Base-by-base conservation (phyloP, 179 eudicot species). In the Pouteria campechiana region DNA sequence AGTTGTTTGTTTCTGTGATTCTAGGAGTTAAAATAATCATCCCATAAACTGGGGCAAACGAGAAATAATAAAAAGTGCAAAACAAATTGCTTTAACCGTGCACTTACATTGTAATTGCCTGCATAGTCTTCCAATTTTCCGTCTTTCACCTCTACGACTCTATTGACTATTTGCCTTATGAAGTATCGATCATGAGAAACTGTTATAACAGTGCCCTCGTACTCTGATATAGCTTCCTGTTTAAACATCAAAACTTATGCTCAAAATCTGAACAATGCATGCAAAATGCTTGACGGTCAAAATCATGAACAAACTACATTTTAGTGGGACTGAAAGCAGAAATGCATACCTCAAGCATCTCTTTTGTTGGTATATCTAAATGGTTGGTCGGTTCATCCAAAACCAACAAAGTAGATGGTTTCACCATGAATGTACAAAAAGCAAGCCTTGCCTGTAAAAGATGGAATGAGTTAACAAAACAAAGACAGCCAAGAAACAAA, bases 311-410 rank as follows among this genome's bases (percentile, higher is more conserved):
- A 5, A 17, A 14, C 27, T 17, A 20, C 11, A 5, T 3, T 5
- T 38, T 2, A 15, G 18, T 8, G 33, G 7, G 17, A 19, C 9
- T 7, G 29, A 20, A 4, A n/a, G 11, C 22, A 29, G 37, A 24
- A 27, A 35, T 18, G 57, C 48, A 41, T 54, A 84, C 97, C 95
- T 90, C 98, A 24, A 90, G 98, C 98, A 90, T 90, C 75, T 90
- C 98, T 62, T 90, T 90, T 21, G 98, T 60, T 36, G 96, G 98
- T 62, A 90, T 82, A 55, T 90, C 98, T 53, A 90, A 73, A 65
- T 90, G 98, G 68, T 90, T 90, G 44, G 98, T 86, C 18, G 97
- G 98, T 48, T 90, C 98, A 28, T 90, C 98, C 55, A 90, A 70
- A 46, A 90, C 81, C 43, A 87, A 74, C 57, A 90, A 64, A 13